These are phyloP conservation scores for Daldinia childiae DNA, from an alignment of 495 filamentous ascomycete species.

Conservation along the genomic window DNA sequence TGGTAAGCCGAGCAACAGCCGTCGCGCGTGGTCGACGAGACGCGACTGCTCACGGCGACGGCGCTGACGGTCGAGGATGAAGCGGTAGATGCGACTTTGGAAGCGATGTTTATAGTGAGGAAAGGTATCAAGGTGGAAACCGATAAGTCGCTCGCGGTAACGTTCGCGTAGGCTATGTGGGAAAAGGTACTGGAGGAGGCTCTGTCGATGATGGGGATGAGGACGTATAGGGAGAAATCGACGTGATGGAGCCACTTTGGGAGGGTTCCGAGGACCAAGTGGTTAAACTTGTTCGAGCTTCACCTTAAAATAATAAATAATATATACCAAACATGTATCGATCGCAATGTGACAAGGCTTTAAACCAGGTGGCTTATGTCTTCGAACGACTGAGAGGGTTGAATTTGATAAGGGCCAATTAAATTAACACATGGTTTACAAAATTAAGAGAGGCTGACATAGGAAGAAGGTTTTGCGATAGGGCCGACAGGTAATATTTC, in stretches of 20 bases:
- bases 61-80: conserved; percentile 71
- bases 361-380: conserved; percentile 16
- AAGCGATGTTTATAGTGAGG: conserved; percentile 72
- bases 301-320: neutral
- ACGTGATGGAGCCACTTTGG: conserved; percentile 39
- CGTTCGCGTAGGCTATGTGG: conserved; percentile 65
- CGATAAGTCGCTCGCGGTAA: conserved; percentile 68
- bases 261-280: conserved; percentile 9
- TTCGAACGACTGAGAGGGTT: conserved; percentile 10
- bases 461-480: conserved; percentile 9
- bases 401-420: conserved; percentile 20
- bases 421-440: conserved; percentile 32
- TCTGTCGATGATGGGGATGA: conserved; percentile 42
- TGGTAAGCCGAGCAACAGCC: conserved; percentile 49
- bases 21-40: conserved; percentile 62
- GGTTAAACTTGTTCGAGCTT: neutral
- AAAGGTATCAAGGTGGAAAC: conserved; percentile 77
- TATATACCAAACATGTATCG: conserved; percentile 14
- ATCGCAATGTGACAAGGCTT: conserved; percentile 13
- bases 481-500: neutral
- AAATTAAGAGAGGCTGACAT: neutral
- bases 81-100: conserved; percentile 78
- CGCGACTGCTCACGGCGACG: conserved; percentile 59
- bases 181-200: conserved; percentile 67
- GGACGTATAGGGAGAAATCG: conserved; percentile 35